Percentiles rank a stretch among this genome's conserved stretches.
Evolutionary conservation across 2,329 filamentous ascomycete species (phyloP).

Genomic region (Diaporthe vaccinii): DNA sequence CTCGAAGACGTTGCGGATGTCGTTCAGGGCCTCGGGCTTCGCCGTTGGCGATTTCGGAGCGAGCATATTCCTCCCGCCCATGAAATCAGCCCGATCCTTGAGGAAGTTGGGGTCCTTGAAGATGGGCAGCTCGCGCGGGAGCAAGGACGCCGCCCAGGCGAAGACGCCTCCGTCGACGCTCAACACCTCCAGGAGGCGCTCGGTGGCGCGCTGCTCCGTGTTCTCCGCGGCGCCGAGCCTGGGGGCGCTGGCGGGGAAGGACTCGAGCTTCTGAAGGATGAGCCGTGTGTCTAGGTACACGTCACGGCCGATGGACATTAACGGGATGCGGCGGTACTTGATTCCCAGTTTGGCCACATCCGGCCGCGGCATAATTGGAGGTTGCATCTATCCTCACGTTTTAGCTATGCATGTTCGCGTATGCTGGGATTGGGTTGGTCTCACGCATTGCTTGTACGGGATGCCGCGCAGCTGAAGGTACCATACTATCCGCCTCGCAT

Average conservation of each 20-base stretch:
- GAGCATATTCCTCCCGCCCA: conserved; percentile 44
- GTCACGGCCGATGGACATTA: conserved; percentile 75
- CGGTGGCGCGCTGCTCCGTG: conserved; percentile 59
- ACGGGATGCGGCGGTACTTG: conserved; percentile 77
- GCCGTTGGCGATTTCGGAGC: conserved; percentile 45
- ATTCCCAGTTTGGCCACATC: conserved; percentile 73
- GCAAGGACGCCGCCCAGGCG: conserved; percentile 61
- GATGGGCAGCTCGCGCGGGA: conserved; percentile 68
- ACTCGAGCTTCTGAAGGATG: conserved; percentile 75
- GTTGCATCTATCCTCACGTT: conserved; percentile 68
- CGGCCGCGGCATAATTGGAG: conserved; percentile 74
- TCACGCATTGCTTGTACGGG: conserved; percentile 76
- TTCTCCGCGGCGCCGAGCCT: conserved; percentile 52
- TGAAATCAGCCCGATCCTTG: conserved; percentile 66
- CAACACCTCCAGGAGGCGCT: conserved; percentile 69
- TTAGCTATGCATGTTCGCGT: background rate
- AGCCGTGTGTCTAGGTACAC: conserved; percentile 79
- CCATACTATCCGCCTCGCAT: conserved; percentile 73
- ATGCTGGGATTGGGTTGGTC: conserved; percentile 44
- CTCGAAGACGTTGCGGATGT: conserved; percentile 67
- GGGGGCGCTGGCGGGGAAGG: conserved; percentile 61
- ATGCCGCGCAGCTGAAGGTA: conserved; percentile 77
- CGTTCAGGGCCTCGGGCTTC: conserved; percentile 68
- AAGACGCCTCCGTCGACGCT: conserved; percentile 72
- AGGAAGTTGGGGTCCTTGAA: conserved; percentile 70